These are phyloP conservation scores for Gentiana dahurica DNA, from an alignment of 257 asterid genomes.

Conservation along the genomic window DNA sequence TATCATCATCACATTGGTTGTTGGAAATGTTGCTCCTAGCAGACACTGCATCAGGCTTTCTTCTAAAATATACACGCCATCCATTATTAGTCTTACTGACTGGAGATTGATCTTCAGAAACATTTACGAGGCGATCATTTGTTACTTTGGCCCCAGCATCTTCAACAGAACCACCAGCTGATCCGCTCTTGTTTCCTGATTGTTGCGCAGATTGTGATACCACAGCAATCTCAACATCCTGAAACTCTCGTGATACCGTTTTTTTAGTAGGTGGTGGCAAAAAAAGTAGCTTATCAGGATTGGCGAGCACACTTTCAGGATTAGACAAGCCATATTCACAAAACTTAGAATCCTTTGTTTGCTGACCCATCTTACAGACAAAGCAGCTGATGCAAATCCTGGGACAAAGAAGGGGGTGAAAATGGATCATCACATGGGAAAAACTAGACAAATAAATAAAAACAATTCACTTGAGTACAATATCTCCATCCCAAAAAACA, in stretches of 20 bases:
- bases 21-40: constrained; percentile 21
- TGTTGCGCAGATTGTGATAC: constrained; percentile 27
- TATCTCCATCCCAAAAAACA: neutral
- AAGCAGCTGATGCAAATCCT: neutral
- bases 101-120: constrained; percentile 18
- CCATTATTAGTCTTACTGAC: constrained; percentile 34
- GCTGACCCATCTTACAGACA: constrained; percentile 28
- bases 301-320: constrained; percentile 28
- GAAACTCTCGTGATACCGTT: constrained; percentile 14
- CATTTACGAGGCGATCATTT: constrained; percentile 21
- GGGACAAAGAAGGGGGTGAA: neutral
- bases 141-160: constrained; percentile 33
- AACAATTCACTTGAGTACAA: too few relatives aligned
- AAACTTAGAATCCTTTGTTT: constrained; percentile 33
- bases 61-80: constrained; percentile 65
- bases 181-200: constrained; percentile 17
- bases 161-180: constrained; percentile 22
- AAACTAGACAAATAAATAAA: neutral
- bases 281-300: constrained; percentile 26
- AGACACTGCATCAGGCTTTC: constrained; percentile 51
- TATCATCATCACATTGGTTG: constrained; percentile 12
- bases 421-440: neutral
- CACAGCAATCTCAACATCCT: constrained; percentile 21
- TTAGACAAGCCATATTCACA: constrained; percentile 27
- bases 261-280: constrained; percentile 22